Conservation (phyloP, 164 flowering plant genomes). For the Echeveria elegans region DNA sequence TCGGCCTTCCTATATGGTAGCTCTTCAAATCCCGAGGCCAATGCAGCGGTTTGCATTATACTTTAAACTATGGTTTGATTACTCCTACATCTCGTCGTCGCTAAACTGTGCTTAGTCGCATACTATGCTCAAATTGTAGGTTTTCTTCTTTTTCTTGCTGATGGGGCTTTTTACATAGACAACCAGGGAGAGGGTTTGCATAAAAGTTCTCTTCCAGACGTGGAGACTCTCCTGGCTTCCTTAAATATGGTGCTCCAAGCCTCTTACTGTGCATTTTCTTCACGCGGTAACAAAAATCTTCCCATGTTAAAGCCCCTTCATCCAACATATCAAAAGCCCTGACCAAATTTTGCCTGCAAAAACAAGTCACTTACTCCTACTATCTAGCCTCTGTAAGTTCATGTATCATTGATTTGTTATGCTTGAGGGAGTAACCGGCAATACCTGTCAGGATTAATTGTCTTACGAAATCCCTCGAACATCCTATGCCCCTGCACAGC, state of each 20-base stretch:
- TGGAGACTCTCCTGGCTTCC: slow-evolving; percentile 12
- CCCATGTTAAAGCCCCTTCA: slow-evolving; percentile 22
- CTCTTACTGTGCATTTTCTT: slow-evolving; percentile 24
- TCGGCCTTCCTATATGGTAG: not conserved
- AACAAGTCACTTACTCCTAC: not conserved
- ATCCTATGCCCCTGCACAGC: slow-evolving; percentile 37
- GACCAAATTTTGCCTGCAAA: slow-evolving; percentile 30
- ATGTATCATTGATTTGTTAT: not conserved
- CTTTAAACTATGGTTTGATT: not conserved
- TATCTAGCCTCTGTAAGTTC: not conserved
- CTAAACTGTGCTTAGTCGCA: not conserved
- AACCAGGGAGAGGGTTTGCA: slow-evolving; percentile 43
- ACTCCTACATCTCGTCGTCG: not conserved
- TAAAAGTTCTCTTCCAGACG: slow-evolving; percentile 32
- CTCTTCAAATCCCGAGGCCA: not conserved
- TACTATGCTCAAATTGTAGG: not conserved
- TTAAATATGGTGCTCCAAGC: slow-evolving; percentile 25
- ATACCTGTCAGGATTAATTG: slow-evolving; percentile 42
- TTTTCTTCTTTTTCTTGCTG: not conserved
- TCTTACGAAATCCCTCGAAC: slow-evolving; percentile 32
- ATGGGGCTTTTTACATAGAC: slow-evolving; percentile 22
- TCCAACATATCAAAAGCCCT: slow-evolving; percentile 29
- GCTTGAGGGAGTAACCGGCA: not conserved
- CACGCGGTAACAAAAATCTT: slow-evolving; percentile 21
- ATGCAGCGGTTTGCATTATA: not conserved